These are phyloP conservation scores for Phellopilus nigrolimitatus DNA, from an alignment of 1,284 basidiomycete species.

Conservation along the genomic window DNA sequence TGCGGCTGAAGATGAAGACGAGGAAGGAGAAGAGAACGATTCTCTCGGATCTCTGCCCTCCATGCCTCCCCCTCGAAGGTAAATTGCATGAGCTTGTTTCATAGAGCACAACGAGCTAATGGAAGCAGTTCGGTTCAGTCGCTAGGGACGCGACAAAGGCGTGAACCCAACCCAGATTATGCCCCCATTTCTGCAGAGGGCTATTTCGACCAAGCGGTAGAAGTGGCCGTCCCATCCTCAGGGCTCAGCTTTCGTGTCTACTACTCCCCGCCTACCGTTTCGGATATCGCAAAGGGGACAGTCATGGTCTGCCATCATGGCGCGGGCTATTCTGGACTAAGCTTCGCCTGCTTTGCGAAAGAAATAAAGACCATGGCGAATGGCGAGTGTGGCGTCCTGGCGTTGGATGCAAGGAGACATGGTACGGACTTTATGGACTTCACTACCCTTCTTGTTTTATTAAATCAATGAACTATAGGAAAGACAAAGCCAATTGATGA, in stretches of 20 bases:
- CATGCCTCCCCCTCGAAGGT: conserved; percentile 32
- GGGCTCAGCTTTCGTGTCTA: conserved; percentile 72
- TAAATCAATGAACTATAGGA: conserved; percentile 38
- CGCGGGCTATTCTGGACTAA: conserved; percentile 85
- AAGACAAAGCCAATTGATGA: conserved; percentile 47
- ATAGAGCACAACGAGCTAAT: conserved; percentile 2
- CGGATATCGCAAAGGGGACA: conserved; percentile 44
- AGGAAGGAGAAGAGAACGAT: conserved; percentile 58
- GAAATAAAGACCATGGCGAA: conserved; percentile 58
- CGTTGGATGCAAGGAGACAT: conserved; percentile 85
- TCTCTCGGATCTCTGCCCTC: conserved; percentile 55
- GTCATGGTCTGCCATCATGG: conserved; percentile 93
- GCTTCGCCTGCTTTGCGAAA: conserved; percentile 85
- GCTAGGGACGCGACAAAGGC: conserved; percentile 26
- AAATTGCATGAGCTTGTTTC: conserved; percentile 17
- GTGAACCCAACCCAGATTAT: conserved; percentile 50
- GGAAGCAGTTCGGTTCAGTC: conserved; percentile 23
- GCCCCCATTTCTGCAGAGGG: conserved; percentile 69
- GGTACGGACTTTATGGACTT: conserved; percentile 55
- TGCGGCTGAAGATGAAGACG: conserved; percentile 37
- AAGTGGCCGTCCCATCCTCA: conserved; percentile 60
- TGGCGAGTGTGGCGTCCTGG: conserved; percentile 80
- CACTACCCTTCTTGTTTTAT: conserved; percentile 1
- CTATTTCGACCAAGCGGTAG: conserved; percentile 74
- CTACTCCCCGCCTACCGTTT: conserved; percentile 55